Percentiles rank a stretch among this genome's conserved stretches.
Conservation (phyloP, 768 basidiomycete species). For the Termitomyces sp. region DNA sequence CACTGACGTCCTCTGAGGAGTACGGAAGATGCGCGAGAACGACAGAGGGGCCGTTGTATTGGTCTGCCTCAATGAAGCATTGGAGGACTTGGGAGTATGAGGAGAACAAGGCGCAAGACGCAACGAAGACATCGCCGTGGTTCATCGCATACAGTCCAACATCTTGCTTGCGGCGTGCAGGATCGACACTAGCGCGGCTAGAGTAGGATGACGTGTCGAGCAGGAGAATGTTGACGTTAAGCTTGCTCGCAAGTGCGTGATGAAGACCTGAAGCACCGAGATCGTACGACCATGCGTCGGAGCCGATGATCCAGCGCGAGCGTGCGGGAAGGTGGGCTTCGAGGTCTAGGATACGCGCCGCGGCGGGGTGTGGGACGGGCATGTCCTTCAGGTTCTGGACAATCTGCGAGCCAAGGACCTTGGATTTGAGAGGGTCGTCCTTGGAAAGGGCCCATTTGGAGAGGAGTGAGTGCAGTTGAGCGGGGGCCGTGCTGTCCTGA, state of each 20-base stretch:
- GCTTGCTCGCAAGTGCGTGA: slow-evolving; percentile 85
- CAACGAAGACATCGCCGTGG: slow-evolving; percentile 94
- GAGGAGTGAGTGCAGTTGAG: slow-evolving; percentile 64
- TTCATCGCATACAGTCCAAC: slow-evolving; percentile 98
- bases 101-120: slow-evolving; percentile 91
- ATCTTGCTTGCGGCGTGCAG: slow-evolving; percentile 85
- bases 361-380: slow-evolving; percentile 33
- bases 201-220: slow-evolving; percentile 92
- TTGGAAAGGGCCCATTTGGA: slow-evolving; percentile 76
- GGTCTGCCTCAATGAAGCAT: slow-evolving; percentile 85
- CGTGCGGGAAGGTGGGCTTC: slow-evolving; percentile 56
- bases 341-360: slow-evolving; percentile 52
- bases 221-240: slow-evolving; percentile 93
- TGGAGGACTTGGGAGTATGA: slow-evolving; percentile 94
- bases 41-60: slow-evolving; percentile 83
- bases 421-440: slow-evolving; percentile 63
- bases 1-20: slow-evolving; percentile 63
- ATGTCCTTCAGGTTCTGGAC: slow-evolving; percentile 39
- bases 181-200: slow-evolving; percentile 60
- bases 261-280: slow-evolving; percentile 93
- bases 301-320: slow-evolving; percentile 96
- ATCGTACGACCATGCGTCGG: slow-evolving; percentile 97
- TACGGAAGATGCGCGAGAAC: slow-evolving; percentile 95
- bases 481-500: slow-evolving; percentile 37
- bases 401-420: slow-evolving; percentile 51